These are phyloP conservation scores for Aspergillus costaricaensis DNA, from an alignment of 2,329 filamentous ascomycete species.

Conservation along the genomic window DNA sequence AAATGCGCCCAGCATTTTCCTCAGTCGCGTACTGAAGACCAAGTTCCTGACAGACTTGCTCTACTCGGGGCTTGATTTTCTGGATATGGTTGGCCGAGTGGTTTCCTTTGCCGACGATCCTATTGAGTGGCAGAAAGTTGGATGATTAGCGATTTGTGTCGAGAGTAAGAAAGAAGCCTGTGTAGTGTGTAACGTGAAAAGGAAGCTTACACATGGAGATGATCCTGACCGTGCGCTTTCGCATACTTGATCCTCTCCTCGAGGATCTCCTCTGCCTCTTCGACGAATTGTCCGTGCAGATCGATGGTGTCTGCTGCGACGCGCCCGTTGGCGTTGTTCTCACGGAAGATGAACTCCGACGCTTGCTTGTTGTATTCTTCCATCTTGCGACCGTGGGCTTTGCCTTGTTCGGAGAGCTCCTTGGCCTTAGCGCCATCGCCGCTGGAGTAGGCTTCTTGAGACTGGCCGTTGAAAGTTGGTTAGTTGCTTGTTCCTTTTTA, in stretches of 20 bases:
- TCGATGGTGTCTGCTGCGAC: constrained; percentile 84
- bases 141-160: not conserved
- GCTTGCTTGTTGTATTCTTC: constrained; percentile 89
- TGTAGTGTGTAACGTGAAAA: not conserved
- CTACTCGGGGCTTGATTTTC: constrained; percentile 93
- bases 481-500: not conserved
- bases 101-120: constrained; percentile 92
- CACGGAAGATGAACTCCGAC: constrained; percentile 90
- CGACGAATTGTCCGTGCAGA: constrained; percentile 89
- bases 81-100: constrained; percentile 80
- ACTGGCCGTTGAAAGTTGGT: constrained; percentile 46
- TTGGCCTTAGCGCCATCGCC: constrained; percentile 86
- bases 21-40: constrained; percentile 83
- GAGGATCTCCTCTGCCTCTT: constrained; percentile 90
- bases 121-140: constrained; percentile 23
- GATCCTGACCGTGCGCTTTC: constrained; percentile 69
- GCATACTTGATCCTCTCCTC: constrained; percentile 82
- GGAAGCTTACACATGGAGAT: constrained; percentile 72
- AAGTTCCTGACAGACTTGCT: constrained; percentile 79
- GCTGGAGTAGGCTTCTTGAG: constrained; percentile 75
- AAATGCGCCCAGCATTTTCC: constrained; percentile 86
- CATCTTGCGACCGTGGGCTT: constrained; percentile 79
- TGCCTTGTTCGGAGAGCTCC: constrained; percentile 79
- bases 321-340: constrained; percentile 80
- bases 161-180: not conserved